Evolutionary conservation across 2,329 filamentous ascomycete genomes (phyloP), one percentile per base, ranked within the genome.

Genomic region (Cercospora brassicicola): DNA sequence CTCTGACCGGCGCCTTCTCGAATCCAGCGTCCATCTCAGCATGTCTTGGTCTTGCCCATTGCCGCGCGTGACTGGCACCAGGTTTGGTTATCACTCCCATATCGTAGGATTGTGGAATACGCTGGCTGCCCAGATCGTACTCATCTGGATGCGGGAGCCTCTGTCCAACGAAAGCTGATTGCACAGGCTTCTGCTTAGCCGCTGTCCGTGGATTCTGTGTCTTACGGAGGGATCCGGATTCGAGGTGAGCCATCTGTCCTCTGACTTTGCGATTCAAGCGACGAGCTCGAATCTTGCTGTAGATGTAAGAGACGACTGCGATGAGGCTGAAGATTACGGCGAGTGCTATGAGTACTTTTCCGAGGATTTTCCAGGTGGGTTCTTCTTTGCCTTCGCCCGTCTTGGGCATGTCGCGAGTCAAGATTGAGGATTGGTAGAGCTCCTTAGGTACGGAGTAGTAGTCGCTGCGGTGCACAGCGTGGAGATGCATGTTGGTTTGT

Each of bases 331-430:
- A 15, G 7, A 67, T 30, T 3, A 57, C 31, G 4, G 42, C 51
- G 10, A 67, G 51, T 26, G 45, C 48, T 5, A 67, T 48, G 18
- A 59, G 36, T 4, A 63, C 18, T 10, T 53, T 59, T 26, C 59
- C 65, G 26, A 67, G 42, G 23, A 67, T 39, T 9, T 31, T 45
- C 65, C 65, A 67, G 23, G 55, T 51, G 4, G 53, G 28, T 11
- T 57, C 31, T 31, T 9, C n/a, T 6, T 39, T 59, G 48, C 65
- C 65, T 13, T 45, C 55, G 15, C 26, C 48, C 1, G 28, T 30
- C 36, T 67, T 65, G 57, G 64, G 68, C 10, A 53, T 8, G 23
- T 53, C 48, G 56, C 64, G 67, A 64, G 55, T 65, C 33, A 66
- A 28, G 57, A 59, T 59, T n/a, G 39, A 30, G 36, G 65, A 62